Conservation (phyloP, 2,329 filamentous ascomycete species). For the Fusarium sacchari region DNA sequence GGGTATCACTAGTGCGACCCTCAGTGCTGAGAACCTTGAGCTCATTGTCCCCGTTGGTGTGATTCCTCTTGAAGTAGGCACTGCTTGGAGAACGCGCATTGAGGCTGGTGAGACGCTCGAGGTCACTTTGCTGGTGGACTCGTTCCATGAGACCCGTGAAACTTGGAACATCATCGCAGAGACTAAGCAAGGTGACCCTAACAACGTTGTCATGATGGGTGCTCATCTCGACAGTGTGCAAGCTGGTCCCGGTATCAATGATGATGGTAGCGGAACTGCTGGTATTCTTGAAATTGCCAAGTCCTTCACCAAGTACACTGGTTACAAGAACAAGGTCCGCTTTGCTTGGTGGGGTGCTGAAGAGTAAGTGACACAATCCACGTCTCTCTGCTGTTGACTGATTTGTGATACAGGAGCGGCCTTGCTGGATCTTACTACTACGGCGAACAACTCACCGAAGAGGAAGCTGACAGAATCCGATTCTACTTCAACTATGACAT, state of each 20-base stretch:
- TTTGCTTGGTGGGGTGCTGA: conserved; percentile 57
- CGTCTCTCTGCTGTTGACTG: neutral
- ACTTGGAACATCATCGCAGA: conserved; percentile 56
- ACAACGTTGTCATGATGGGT: conserved; percentile 56
- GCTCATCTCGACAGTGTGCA: conserved; percentile 55
- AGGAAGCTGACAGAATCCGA: conserved; percentile 64
- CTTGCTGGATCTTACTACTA: conserved; percentile 57
- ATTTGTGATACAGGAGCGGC: conserved; percentile 46
- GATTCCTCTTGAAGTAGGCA: conserved; percentile 50
- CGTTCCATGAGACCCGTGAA: conserved; percentile 49
- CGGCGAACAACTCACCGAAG: conserved; percentile 47
- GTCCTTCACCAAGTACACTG: conserved; percentile 51
- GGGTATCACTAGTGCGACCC: conserved; percentile 59
- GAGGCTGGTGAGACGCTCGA: conserved; percentile 48
- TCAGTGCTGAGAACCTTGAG: conserved; percentile 56
- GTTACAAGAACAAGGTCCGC: conserved; percentile 55
- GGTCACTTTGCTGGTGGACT: conserved; percentile 51
- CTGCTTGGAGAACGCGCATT: conserved; percentile 49
- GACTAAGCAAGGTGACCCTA: conserved; percentile 54
- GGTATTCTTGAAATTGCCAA: conserved; percentile 53
- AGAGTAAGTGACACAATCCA: conserved; percentile 44
- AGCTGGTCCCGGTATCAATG: conserved; percentile 54
- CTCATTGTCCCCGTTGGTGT: conserved; percentile 51
- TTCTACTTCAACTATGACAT: conserved; percentile 79
- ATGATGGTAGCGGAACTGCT: conserved; percentile 53